These are phyloP conservation scores for Deinandra increscens DNA, from an alignment of 129 eudicot species.

Conservation along the genomic window DNA sequence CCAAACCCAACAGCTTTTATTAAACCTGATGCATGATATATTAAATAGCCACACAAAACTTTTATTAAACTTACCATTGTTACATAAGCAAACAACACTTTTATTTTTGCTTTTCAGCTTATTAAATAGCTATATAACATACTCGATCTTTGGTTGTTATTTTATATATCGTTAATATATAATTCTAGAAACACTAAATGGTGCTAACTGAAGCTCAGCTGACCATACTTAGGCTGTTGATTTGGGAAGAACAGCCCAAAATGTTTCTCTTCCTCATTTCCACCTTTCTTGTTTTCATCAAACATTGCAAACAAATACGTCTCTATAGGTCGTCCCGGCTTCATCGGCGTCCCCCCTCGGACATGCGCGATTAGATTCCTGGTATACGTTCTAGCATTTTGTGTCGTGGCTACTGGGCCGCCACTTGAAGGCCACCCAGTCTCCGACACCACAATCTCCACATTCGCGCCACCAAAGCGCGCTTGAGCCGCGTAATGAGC, in stretches of 20 bases:
- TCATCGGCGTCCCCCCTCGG: constrained; percentile 32
- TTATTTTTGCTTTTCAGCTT: background rate
- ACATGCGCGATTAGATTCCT: constrained; percentile 22
- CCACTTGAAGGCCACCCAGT: constrained; percentile 34
- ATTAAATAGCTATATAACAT: background rate
- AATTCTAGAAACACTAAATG: too few relatives aligned
- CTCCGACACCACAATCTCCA: constrained; percentile 34
- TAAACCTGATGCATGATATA: too few relatives aligned
- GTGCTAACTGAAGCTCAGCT: constrained; percentile 13
- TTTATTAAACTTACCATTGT: background rate
- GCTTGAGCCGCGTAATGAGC: constrained; percentile 37
- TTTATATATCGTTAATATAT: too few relatives aligned
- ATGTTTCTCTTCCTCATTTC: constrained; percentile 20
- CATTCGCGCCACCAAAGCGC: constrained; percentile 25
- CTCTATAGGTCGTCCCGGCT: constrained; percentile 27
- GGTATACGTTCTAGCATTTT: constrained; percentile 22
- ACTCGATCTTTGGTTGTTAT: background rate
- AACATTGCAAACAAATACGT: constrained; percentile 38
- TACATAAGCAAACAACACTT: too few relatives aligned
- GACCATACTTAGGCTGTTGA: constrained; percentile 28
- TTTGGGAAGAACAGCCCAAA: constrained; percentile 26
- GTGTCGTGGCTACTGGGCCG: background rate
- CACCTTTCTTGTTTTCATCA: constrained; percentile 28
- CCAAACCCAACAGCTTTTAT: too few relatives aligned
- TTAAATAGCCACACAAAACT: background rate